Conservation (phyloP, 78 protist species). For the Dictyostelium firmibasis region DNA sequence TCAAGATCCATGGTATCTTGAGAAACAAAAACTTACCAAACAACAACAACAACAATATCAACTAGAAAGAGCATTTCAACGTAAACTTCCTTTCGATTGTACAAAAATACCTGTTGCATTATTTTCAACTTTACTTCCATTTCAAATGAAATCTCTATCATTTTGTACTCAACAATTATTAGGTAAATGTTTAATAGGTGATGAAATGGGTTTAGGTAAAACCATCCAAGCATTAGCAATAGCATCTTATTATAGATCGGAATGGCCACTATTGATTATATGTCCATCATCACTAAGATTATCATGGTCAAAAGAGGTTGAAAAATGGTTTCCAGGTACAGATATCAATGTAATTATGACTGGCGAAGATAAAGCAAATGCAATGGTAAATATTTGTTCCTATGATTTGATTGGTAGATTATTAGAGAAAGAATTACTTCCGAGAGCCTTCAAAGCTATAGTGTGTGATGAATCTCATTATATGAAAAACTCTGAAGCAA, state of each 20-base stretch:
- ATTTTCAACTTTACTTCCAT: conserved; percentile 33
- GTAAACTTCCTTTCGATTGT: background rate
- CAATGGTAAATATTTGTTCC: conserved; percentile 70
- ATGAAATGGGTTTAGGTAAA: conserved; percentile 91
- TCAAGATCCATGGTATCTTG: background rate
- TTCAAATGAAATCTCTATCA: conserved; percentile 44
- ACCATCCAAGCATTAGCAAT: conserved; percentile 88
- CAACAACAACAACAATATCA: background rate
- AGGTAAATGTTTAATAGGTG: conserved; percentile 81
- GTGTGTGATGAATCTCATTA: conserved; percentile 91
- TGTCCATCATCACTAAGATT: conserved; percentile 79
- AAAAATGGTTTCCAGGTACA: conserved; percentile 39
- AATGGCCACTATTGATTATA: conserved; percentile 86
- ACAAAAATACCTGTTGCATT: conserved; percentile 16
- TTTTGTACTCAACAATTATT: conserved; percentile 44
- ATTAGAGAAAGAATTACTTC: conserved; percentile 12
- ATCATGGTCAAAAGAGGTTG: conserved; percentile 73
- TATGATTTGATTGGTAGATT: conserved; percentile 47
- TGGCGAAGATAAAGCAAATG: conserved; percentile 45
- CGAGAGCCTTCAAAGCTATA: conserved; percentile 37
- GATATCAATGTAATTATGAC: conserved; percentile 15
- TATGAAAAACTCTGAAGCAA: conserved; percentile 78
- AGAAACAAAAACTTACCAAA: background rate
- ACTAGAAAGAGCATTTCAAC: background rate
- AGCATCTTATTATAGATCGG: conserved; percentile 23